Base-by-base conservation (phyloP, 2,329 filamentous ascomycete species). In the Nemania sp. region DNA sequence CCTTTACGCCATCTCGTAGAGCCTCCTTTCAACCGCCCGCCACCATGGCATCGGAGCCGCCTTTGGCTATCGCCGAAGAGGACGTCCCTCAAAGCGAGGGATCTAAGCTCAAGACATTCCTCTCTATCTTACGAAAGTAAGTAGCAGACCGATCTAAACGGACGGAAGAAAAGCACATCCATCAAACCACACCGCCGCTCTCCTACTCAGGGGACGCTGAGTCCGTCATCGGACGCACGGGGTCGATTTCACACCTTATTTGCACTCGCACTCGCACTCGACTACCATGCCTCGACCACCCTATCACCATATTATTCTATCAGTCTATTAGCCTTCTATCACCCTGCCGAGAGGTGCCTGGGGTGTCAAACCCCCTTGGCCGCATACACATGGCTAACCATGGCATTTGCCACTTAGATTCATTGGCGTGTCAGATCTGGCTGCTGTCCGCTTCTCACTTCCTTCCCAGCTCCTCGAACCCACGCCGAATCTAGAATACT, bases 401-500 rank as follows among this genome's bases (percentile, higher is more conserved):
- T 52, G 36, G 44, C 8, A 51, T 52, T 56, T 57, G 15, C 33
- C 24, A 37, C 26, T 44, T 72, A 95, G 93, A 72, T 97, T 97
- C 74, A 91, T 97, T 66, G 94, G 94, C 64, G 94, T 99, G 52
- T 81, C 92, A 63, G 94, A 99, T 74, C 94, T 99, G 67, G 94
- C 94, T 53, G 85, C 91, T 52, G 93, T 97, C 59, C 89, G 94
- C 64, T 99, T 99, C 77, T 97, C 93, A 14, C 82, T 99, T 45
- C 94, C 94, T 19, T 91, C 94, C 45, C 93, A 97, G 74, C 85
- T 99, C 37, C 83, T 99, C 67, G 94, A 99, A 73, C 94, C 94
- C 30, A 95, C 90, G 3, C 94, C 94, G 47, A 99, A 99, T 72
- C 79, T 99, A 70, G 94, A 99, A 77, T 99, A 97, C 76, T 99